Base-by-base conservation (phyloP, 495 filamentous ascomycete species). In the Astrocystis sublimbata region DNA sequence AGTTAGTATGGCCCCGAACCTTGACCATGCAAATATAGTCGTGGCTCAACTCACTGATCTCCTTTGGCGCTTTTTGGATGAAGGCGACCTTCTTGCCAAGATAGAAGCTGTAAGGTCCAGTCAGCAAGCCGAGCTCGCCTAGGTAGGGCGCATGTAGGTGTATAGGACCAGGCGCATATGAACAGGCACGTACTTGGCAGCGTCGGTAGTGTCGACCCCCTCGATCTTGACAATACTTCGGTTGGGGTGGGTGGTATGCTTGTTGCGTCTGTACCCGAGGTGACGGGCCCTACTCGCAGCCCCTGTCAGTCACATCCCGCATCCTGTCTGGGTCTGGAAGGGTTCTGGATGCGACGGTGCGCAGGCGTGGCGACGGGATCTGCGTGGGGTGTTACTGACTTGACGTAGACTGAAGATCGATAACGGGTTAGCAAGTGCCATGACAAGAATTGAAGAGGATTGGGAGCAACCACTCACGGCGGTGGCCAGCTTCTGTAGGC, bases 1-100 rank as follows among this genome's bases (percentile, higher is more conserved):
- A 8, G 43, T 59, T 40, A 59, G 43, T 40, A 49, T 30, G 6
- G 31, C 21, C 31, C 19, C 30, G 21, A 59, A 28, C n/a, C 0
- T 19, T 13, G 0, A 1, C 17, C 9, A 24, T 36, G 10, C 10
- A 40, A 2, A 3, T 15, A 15, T 1, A 38, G 15, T 30, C 6
- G 35, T 24, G 23, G 19, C 15, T 13, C 30, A 58, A 59, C 56
- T 21, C 50, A 59, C 90, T 89, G 67, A 91, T 81, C 82, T 94
- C 91, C 79, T 84, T 87, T 79, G 88, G 85, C 61, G 87, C 93
- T 63, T 91, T 89, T 82, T 97, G 96, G 76, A 97, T 91, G 80
- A 91, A 97, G 70, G 92, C 92, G 73, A 96, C 85, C 79, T 88
- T 91, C 86, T 97, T 96, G 81, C 93, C 92, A 59, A 89, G 80